Percentiles rank a stretch among this genome's conserved stretches.
These are phyloP conservation scores for Teratosphaeria zuluensis DNA, from an alignment of 2,329 filamentous ascomycete species.

Conservation along the genomic window DNA sequence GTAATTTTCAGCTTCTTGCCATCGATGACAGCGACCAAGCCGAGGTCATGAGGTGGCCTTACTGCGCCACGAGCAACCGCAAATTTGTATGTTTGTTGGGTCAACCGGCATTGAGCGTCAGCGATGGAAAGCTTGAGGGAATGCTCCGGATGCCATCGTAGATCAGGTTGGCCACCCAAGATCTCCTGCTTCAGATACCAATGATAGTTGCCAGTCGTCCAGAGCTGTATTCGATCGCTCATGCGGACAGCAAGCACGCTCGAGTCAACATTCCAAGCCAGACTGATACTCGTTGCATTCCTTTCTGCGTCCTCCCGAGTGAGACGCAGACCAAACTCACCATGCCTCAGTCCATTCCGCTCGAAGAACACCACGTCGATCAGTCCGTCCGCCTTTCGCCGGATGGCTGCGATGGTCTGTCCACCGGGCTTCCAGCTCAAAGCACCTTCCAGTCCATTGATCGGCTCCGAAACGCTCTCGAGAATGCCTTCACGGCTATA, in stretches of 20 bases:
- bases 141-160: constrained; percentile 75
- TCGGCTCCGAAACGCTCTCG: constrained; percentile 89
- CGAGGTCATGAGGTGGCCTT: constrained; percentile 59
- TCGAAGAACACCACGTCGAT: constrained; percentile 90
- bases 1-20: constrained; percentile 74
- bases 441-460: constrained; percentile 78
- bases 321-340: constrained; percentile 73
- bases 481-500: constrained; percentile 84
- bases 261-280: constrained; percentile 89
- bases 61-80: constrained; percentile 60
- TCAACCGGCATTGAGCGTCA: constrained; percentile 1
- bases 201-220: constrained; percentile 96
- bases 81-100: constrained; percentile 55
- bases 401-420: constrained; percentile 81
- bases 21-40: constrained; percentile 66
- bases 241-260: constrained; percentile 78
- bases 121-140: constrained; percentile 52
- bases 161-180: constrained; percentile 17
- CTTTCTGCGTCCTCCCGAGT: constrained; percentile 48
- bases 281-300: constrained; percentile 48
- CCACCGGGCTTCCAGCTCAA: constrained; percentile 88
- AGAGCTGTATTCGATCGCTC: constrained; percentile 69
- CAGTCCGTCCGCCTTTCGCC: constrained; percentile 53
- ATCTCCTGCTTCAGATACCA: constrained; percentile 97
- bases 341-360: constrained; percentile 92